A percentile compares a stretch with the other conserved stretches of the same genome.
phyloP scores from a whole-genome alignment of 805 yeast genomes.

The Blastobotrys chiropterorum region DNA sequence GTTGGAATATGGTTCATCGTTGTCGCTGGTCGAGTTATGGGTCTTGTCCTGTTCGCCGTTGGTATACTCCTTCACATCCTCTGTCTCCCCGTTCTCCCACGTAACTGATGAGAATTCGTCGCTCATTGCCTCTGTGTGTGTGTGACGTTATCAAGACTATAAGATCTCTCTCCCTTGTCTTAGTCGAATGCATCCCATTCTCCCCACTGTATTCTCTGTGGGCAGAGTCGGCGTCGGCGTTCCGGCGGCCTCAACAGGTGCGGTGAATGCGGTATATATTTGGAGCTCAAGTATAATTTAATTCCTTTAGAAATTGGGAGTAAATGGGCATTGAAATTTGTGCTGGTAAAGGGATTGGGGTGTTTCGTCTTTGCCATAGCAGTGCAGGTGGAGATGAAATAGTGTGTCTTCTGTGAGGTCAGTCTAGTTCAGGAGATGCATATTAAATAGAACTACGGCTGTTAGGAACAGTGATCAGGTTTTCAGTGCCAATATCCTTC shows the following conservation, averaged over 20 bases:
- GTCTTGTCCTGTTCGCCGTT: background rate
- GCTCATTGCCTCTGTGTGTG: background rate
- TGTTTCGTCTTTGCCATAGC: no score
- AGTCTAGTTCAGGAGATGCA: no score
- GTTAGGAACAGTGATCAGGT: no score
- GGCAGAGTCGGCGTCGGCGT: background rate
- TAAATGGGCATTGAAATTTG: no score
- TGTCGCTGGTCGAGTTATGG: background rate
- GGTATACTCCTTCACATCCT: background rate
- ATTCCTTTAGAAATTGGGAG: no score
- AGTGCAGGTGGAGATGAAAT: no score
- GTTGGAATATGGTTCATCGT: background rate
- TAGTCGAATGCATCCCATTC: background rate
- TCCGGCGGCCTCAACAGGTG: background rate
- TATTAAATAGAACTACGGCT: no score
- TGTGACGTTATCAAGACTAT: background rate
- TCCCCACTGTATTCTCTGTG: background rate
- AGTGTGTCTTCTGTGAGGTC: no score
- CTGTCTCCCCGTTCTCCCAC: slow-evolving; percentile 1
- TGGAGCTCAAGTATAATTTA: no score
- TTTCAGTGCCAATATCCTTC: no score
- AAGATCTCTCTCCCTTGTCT: background rate
- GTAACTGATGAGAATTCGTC: slow-evolving; percentile 3
- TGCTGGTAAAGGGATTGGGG: no score
- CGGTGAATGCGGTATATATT: no score